Conservation (phyloP, 768 basidiomycete genomes). For the Cystobasidium onofrii region DNA sequence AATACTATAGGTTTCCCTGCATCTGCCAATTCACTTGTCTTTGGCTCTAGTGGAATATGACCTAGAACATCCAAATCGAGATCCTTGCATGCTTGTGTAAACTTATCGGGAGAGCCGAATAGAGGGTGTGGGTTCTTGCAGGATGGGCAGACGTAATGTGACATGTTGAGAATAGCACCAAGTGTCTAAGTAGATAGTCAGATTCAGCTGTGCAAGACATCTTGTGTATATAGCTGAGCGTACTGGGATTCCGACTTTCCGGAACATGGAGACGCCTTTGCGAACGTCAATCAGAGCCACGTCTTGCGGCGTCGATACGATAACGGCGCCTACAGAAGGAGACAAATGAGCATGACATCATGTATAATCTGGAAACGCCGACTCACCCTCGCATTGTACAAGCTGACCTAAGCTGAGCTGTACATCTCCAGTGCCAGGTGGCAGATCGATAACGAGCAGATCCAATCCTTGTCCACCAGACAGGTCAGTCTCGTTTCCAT, state of each 20-base stretch:
- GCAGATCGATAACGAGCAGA: conserved; percentile 86
- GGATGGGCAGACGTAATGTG: conserved; percentile 68
- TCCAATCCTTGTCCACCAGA: conserved; percentile 55
- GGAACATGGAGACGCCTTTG: conserved; percentile 87
- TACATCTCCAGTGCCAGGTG: conserved; percentile 94
- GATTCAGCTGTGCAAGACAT: neutral
- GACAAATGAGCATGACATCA: neutral
- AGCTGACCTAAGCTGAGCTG: conserved; percentile 83
- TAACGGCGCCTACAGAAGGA: conserved; percentile 67
- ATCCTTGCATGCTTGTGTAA: conserved; percentile 54
- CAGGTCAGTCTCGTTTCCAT: conserved; percentile 37
- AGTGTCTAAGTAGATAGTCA: conserved; percentile 55
- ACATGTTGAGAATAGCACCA: conserved; percentile 79
- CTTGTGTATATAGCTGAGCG: conserved; percentile 40
- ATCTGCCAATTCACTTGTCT: conserved; percentile 67
- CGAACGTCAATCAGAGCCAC: conserved; percentile 83
- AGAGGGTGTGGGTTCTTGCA: conserved; percentile 60
- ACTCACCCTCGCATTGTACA: conserved; percentile 70
- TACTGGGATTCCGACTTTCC: conserved; percentile 78
- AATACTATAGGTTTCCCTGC: conserved; percentile 50
- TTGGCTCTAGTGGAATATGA: conserved; percentile 69
- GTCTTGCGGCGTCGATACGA: conserved; percentile 92
- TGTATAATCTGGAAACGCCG: too few species aligned
- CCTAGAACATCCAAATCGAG: conserved; percentile 63
- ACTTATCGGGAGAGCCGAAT: conserved; percentile 63